Evolutionary conservation across 441 rosid genomes (phyloP).

Genomic region (Pelargonium cotyledonis): DNA sequence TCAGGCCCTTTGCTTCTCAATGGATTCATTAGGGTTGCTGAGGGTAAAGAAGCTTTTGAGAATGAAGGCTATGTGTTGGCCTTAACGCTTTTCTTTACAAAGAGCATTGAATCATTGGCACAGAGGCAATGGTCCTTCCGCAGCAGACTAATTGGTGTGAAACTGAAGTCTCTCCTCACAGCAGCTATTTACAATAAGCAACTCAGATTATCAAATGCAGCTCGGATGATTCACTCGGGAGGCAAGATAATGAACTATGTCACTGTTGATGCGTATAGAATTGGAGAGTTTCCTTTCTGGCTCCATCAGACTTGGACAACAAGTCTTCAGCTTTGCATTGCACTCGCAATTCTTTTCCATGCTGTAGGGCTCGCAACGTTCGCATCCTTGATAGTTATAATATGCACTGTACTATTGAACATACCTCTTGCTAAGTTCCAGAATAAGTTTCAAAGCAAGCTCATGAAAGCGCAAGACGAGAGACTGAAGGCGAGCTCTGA

Average conservation of each 20-base stretch:
- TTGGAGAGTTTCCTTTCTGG: constrained; percentile 96
- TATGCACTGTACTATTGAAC: constrained; percentile 54
- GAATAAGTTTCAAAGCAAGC: constrained; percentile 30
- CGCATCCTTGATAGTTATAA: constrained; percentile 62
- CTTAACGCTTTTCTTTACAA: constrained; percentile 48
- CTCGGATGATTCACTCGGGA: constrained; percentile 65
- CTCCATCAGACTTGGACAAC: constrained; percentile 96
- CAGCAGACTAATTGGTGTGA: constrained; percentile 71
- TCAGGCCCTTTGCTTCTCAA: constrained; percentile 82
- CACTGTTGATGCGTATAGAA: constrained; percentile 82
- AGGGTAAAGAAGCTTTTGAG: constrained; percentile 57
- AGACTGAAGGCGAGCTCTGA: constrained; percentile 69
- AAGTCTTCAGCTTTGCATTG: constrained; percentile 69
- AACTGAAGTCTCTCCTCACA: constrained; percentile 71
- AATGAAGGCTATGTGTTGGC: constrained; percentile 83
- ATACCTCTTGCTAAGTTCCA: constrained; percentile 20
- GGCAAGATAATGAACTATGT: constrained; percentile 93
- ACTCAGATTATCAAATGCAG: constrained; percentile 65
- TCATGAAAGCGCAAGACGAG: constrained; percentile 81
- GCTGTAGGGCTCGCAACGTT: constrained; percentile 86
- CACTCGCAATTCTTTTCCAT: constrained; percentile 61
- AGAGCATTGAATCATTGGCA: constrained; percentile 68
- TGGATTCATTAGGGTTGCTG: constrained; percentile 79
- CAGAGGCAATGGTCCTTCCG: constrained; percentile 94
- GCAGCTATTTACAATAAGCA: constrained; percentile 87